Percentiles rank a stretch among this genome's conserved stretches.
phyloP scores from a whole-genome alignment of 345 rosid genomes.

The Iberis pinnata region DNA sequence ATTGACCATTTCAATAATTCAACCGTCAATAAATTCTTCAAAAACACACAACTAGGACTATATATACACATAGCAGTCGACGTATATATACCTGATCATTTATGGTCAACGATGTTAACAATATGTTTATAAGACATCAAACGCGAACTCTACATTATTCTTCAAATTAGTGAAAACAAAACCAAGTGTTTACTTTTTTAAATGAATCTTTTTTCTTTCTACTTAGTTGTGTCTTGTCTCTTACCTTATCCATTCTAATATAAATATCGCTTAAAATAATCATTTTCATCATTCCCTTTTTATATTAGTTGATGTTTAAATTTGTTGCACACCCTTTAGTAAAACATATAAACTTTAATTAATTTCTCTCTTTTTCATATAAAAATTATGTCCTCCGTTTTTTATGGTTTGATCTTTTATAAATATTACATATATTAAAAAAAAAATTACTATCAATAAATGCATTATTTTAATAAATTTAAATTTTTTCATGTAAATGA shows the following conservation, averaged over 20 bases:
- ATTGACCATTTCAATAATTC: slow-evolving; percentile 22
- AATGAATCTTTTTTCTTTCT: slow-evolving; percentile 2
- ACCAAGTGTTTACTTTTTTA: slow-evolving; percentile 10
- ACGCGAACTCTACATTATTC: neutral
- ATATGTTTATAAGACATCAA: neutral
- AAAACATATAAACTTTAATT: too few species aligned
- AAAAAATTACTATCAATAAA: too few species aligned
- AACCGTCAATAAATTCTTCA: slow-evolving; percentile 14
- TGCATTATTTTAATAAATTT: too few species aligned
- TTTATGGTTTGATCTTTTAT: too few species aligned
- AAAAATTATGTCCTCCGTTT: too few species aligned
- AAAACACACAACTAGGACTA: slow-evolving; percentile 16
- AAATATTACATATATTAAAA: too few species aligned
- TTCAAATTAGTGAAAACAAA: too few species aligned
- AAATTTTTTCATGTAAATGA: too few species aligned
- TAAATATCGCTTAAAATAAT: neutral
- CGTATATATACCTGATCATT: neutral
- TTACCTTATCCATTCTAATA: slow-evolving; percentile 9
- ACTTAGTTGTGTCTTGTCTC: slow-evolving; percentile 1
- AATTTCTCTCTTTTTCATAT: too few species aligned
- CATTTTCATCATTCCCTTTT: neutral
- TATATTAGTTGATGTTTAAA: too few species aligned
- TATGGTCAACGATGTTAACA: slow-evolving; percentile 14
- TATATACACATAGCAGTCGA: neutral
- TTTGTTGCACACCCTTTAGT: too few species aligned